A percentile compares a stretch with the other conserved stretches of the same genome.
Evolutionary conservation across 2,329 filamentous ascomycete genomes (phyloP).

Genomic region (Nothophaeocryptopus gaeumannii): DNA sequence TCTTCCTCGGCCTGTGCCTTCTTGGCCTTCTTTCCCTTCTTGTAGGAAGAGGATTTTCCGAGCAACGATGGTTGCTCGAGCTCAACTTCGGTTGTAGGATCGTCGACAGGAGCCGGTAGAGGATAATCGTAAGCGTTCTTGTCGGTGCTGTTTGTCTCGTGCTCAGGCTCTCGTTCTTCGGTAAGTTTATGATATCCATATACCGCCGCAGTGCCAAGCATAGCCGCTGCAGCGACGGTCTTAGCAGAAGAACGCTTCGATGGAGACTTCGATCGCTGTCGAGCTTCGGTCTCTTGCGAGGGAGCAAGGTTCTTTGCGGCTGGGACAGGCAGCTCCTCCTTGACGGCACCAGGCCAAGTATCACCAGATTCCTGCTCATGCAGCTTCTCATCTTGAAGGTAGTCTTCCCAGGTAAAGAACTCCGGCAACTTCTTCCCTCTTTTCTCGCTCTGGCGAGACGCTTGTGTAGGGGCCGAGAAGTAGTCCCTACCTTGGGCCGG

Average conservation of each 20-base stretch:
- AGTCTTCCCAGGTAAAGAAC: conserved; percentile 40
- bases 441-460: conserved; percentile 11
- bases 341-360: neutral
- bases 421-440: conserved; percentile 32
- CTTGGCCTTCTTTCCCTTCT: conserved; percentile 30
- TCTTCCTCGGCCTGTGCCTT: conserved; percentile 12
- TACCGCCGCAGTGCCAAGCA: conserved; percentile 29
- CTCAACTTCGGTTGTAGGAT: neutral
- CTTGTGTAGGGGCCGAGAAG: neutral
- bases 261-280: conserved; percentile 17
- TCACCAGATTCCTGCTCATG: conserved; percentile 16
- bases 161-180: neutral
- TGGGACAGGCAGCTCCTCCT: neutral
- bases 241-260: conserved; percentile 10
- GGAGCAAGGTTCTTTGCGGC: neutral
- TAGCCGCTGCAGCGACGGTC: conserved; percentile 27
- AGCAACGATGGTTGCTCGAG: conserved; percentile 3
- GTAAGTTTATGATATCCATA: conserved; percentile 19
- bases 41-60: conserved; percentile 19
- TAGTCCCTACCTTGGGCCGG: neutral
- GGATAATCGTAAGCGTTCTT: conserved; percentile 2
- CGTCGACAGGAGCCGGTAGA: conserved; percentile 13
- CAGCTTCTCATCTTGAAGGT: conserved; percentile 33
- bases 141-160: no score
- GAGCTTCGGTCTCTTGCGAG: neutral